phyloP scores from a whole-genome alignment of 345 rosid species.

The Ceriops zippeliana region DNA sequence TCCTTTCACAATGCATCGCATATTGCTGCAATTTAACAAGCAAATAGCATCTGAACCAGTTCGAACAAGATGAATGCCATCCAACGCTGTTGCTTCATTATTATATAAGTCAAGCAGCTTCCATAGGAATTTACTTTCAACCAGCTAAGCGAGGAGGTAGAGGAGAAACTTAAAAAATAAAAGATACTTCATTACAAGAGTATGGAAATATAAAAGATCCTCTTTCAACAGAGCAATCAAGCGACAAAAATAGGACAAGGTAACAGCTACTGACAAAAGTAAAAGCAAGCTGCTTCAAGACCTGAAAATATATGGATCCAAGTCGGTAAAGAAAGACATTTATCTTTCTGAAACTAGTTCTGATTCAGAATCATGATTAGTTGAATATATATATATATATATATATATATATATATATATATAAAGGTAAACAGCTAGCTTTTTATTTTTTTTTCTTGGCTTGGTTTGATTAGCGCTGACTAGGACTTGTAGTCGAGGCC shows the following conservation, averaged over 20 bases:
- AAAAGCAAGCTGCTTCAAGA: too few species aligned
- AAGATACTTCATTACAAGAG: slow-evolving; percentile 10
- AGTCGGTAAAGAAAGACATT: too few species aligned
- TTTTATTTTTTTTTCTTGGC: too few species aligned
- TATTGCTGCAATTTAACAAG: slow-evolving; percentile 56
- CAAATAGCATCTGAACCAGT: slow-evolving; percentile 48
- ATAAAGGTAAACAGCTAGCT: too few species aligned
- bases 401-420: too few species aligned
- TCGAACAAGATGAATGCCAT: slow-evolving; percentile 64
- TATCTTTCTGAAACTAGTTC: too few species aligned
- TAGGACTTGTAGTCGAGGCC: too few species aligned
- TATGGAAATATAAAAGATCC: slow-evolving; percentile 1
- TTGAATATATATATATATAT: too few species aligned
- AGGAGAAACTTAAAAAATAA: slow-evolving; percentile 8
- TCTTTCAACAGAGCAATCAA: background rate
- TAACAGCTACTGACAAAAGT: background rate
- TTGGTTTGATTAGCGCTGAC: too few species aligned
- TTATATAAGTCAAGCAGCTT: slow-evolving; percentile 57
- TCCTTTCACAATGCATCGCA: slow-evolving; percentile 70
- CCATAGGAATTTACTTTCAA: slow-evolving; percentile 64
- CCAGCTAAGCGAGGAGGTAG: slow-evolving; percentile 44
- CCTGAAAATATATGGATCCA: too few species aligned
- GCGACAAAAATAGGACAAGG: background rate
- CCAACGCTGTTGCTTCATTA: slow-evolving; percentile 48
- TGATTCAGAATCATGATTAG: too few species aligned